A percentile compares a stretch with the other conserved stretches of the same genome.
Conservation (phyloP, 371 early-diverging fungal species). For the Umbelopsis sp. region DNA sequence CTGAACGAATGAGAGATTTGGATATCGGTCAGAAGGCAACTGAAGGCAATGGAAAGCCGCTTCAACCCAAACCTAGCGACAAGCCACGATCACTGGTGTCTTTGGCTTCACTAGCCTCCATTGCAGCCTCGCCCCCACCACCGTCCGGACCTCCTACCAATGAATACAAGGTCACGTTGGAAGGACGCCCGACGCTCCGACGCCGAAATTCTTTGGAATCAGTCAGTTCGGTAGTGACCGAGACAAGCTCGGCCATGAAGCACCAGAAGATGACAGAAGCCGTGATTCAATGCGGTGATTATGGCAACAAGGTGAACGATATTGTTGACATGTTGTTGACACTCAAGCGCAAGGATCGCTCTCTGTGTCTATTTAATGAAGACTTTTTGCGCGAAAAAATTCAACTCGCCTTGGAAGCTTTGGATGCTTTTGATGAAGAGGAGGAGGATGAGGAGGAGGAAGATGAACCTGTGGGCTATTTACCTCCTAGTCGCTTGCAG, state of each 20-base stretch:
- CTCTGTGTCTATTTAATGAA: slow-evolving; percentile 53
- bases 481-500: slow-evolving; percentile 11
- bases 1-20: slow-evolving; percentile 9
- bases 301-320: slow-evolving; percentile 36
- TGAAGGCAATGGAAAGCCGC: not conserved
- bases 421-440: slow-evolving; percentile 44
- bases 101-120: slow-evolving; percentile 14
- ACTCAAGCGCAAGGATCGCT: slow-evolving; percentile 50
- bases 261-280: slow-evolving; percentile 45
- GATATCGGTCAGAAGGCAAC: not conserved
- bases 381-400: slow-evolving; percentile 52
- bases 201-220: slow-evolving; percentile 49
- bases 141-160: slow-evolving; percentile 19
- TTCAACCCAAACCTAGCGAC: not conserved
- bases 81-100: slow-evolving; percentile 12
- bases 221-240: slow-evolving; percentile 49
- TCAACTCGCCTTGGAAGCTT: slow-evolving; percentile 42
- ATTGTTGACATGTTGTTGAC: slow-evolving; percentile 57
- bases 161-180: slow-evolving; percentile 23
- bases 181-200: slow-evolving; percentile 38
- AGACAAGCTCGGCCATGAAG: slow-evolving; percentile 42
- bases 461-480: not conserved
- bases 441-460: slow-evolving; percentile 33
- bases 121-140: slow-evolving; percentile 15
- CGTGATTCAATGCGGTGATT: slow-evolving; percentile 42